Conservation (phyloP, 345 rosid species). For the Lepidium africanum region DNA sequence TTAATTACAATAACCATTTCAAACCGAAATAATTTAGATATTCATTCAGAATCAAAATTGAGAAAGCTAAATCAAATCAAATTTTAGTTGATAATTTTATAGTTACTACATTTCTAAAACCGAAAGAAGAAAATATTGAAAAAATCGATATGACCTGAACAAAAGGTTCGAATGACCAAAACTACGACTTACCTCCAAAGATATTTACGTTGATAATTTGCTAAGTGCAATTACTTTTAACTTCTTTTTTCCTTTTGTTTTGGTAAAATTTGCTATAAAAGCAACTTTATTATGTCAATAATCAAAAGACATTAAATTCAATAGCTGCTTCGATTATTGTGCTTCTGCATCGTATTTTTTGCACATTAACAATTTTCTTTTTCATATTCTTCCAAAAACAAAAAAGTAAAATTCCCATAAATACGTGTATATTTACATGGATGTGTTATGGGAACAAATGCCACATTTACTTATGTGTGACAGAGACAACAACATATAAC, state of each 20-base stretch:
- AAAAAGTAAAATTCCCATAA: neutral
- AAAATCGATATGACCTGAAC: too few species aligned
- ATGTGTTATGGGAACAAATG: slow-evolving; percentile 22
- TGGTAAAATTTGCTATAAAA: too few species aligned
- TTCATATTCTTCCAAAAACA: neutral
- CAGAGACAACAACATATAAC: slow-evolving; percentile 31
- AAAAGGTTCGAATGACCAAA: too few species aligned
- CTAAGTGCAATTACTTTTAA: neutral
- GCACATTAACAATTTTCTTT: neutral
- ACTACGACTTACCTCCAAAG: too few species aligned
- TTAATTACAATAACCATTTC: too few species aligned
- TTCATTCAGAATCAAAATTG: too few species aligned
- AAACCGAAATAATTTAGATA: too few species aligned
- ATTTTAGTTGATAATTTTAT: too few species aligned
- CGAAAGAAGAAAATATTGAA: too few species aligned
- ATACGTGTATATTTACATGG: slow-evolving; percentile 17
- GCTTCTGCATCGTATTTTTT: slow-evolving; percentile 4
- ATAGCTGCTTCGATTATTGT: slow-evolving; percentile 9
- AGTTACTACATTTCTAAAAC: too few species aligned
- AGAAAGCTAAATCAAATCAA: too few species aligned
- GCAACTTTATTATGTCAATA: neutral
- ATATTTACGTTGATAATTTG: neutral
- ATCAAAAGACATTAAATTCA: slow-evolving; percentile 7
- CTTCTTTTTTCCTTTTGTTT: neutral
- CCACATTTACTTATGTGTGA: slow-evolving; percentile 22